phyloP scores from a whole-genome alignment of 2,329 filamentous ascomycete genomes.

The Talaromyces rugulosus region DNA sequence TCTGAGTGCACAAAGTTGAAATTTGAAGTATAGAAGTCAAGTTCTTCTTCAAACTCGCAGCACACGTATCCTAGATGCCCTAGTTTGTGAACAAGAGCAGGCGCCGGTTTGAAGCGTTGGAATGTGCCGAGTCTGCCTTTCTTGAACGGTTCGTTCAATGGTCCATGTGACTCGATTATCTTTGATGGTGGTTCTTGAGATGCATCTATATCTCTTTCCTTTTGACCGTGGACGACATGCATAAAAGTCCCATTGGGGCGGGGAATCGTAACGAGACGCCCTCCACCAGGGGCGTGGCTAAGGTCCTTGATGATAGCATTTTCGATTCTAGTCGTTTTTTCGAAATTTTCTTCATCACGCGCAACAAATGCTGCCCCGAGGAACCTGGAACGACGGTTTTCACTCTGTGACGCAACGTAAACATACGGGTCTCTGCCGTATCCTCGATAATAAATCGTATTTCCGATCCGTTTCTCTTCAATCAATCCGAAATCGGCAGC shows the following conservation, averaged over 20 bases:
- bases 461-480: slow-evolving; percentile 24
- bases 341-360: slow-evolving; percentile 52
- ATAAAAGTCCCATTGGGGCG: slow-evolving; percentile 55
- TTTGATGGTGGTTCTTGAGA: slow-evolving; percentile 17
- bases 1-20: slow-evolving; percentile 43
- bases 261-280: slow-evolving; percentile 23
- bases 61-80: slow-evolving; percentile 38
- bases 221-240: slow-evolving; percentile 56
- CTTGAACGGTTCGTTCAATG: slow-evolving; percentile 17
- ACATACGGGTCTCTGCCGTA: slow-evolving; percentile 60
- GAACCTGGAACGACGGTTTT: slow-evolving; percentile 48
- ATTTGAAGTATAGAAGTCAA: slow-evolving; percentile 35
- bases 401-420: slow-evolving; percentile 53
- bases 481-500: slow-evolving; percentile 29
- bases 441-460: slow-evolving; percentile 56
- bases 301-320: slow-evolving; percentile 51
- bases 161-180: slow-evolving; percentile 15
- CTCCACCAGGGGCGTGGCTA: slow-evolving; percentile 21
- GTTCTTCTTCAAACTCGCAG: slow-evolving; percentile 27
- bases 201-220: slow-evolving; percentile 31
- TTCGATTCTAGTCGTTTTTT: slow-evolving; percentile 46
- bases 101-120: slow-evolving; percentile 28
- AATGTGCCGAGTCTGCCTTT: slow-evolving; percentile 23
- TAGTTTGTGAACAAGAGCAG: slow-evolving; percentile 31
- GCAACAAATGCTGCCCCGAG: slow-evolving; percentile 57